Conservation (phyloP, 78 protist genomes). For the Planoprotostelium fungivorum region DNA sequence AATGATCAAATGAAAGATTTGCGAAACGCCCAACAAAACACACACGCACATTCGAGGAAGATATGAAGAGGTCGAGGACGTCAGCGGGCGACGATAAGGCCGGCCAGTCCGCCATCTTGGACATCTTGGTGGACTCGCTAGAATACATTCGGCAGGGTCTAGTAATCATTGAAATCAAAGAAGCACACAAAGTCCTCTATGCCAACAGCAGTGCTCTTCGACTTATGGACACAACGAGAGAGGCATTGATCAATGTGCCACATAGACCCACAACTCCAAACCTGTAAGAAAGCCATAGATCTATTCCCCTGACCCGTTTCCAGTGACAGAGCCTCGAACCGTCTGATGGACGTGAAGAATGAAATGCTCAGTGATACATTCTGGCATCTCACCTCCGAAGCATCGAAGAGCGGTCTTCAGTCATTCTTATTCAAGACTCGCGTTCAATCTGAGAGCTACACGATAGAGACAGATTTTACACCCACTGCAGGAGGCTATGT, state of each 20-base stretch:
- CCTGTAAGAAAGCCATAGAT: no score
- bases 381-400: neutral
- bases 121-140: neutral
- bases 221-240: neutral
- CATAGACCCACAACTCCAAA: no score
- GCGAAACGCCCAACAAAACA: no score
- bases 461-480: neutral
- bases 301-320: no score
- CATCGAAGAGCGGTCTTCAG: no score
- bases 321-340: no score
- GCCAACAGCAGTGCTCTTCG: neutral
- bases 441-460: no score
- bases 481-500: neutral
- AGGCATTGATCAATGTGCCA: neutral
- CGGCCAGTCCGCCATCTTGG: neutral
- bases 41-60: no score
- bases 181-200: neutral
- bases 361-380: neutral
- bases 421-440: no score
- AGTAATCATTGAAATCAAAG: neutral
- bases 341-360: neutral
- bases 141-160: neutral
- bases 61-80: no score
- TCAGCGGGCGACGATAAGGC: no score
- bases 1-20: no score